Evolutionary conservation across 2,329 filamentous ascomycete species (phyloP).

Genomic region (Seiridium cupressi): DNA sequence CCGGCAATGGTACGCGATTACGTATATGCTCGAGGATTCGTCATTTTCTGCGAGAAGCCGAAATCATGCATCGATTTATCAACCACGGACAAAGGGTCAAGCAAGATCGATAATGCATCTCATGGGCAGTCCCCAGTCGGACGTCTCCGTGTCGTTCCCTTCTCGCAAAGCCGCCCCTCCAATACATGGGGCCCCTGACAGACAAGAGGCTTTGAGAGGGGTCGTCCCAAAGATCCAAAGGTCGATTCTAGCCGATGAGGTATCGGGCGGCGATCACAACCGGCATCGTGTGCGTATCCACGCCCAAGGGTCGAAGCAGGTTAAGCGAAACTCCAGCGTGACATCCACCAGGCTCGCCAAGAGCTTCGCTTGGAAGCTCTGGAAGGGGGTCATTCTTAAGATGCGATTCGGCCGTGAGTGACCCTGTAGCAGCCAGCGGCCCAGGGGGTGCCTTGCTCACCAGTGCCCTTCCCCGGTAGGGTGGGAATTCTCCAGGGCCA

Average conservation of each 20-base stretch:
- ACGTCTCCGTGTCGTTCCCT: neutral
- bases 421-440: neutral
- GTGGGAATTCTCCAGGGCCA: neutral
- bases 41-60: neutral
- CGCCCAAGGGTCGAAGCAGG: neutral
- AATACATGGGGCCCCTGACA: neutral
- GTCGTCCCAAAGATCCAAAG: conserved; percentile 1
- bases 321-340: conserved; percentile 7
- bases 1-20: neutral
- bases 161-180: neutral
- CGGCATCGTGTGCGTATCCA: neutral
- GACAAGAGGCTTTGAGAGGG: neutral
- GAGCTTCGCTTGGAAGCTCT: conserved; percentile 2
- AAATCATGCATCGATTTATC: neutral
- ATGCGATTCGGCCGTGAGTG: neutral
- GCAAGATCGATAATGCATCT: conserved; percentile 3
- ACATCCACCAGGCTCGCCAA: neutral
- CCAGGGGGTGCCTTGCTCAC: neutral
- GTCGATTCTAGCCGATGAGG: conserved; percentile 5
- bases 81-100: neutral
- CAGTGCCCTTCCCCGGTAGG: neutral
- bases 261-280: conserved; percentile 1
- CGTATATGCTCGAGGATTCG: neutral
- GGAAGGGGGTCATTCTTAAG: neutral
- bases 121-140: neutral